Conservation (phyloP, 1,284 basidiomycete genomes). For the Malassezia japonica region DNA sequence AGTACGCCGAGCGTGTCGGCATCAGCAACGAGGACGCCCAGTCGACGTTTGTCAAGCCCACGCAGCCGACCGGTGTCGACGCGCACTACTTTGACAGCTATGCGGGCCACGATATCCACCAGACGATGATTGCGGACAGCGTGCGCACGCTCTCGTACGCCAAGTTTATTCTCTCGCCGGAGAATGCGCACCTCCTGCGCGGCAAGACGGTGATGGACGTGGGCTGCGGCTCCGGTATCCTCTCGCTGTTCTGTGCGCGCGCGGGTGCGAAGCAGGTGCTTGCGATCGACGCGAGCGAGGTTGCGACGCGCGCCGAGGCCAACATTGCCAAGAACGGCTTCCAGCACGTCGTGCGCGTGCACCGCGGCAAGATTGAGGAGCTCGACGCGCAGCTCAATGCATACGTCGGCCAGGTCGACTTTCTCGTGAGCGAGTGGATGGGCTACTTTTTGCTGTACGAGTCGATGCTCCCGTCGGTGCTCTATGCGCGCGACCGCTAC, state of each 20-base stretch:
- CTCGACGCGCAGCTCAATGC: slow-evolving; percentile 60
- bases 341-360: slow-evolving; percentile 64
- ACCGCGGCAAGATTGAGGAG: slow-evolving; percentile 79
- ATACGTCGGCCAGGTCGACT: slow-evolving; percentile 65
- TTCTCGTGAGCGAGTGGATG: slow-evolving; percentile 98
- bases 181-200: slow-evolving; percentile 71
- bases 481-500: slow-evolving; percentile 75
- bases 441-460: slow-evolving; percentile 63
- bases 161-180: slow-evolving; percentile 64
- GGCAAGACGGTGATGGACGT: slow-evolving; percentile 86
- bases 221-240: slow-evolving; percentile 58
- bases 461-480: slow-evolving; percentile 90
- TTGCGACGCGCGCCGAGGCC: slow-evolving; percentile 69
- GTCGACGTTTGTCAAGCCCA: background rate
- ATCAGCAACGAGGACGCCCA: slow-evolving; percentile 9
- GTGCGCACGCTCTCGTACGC: slow-evolving; percentile 89
- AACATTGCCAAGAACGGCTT: slow-evolving; percentile 74
- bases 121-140: slow-evolving; percentile 64
- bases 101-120: slow-evolving; percentile 67
- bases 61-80: slow-evolving; percentile 62
- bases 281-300: slow-evolving; percentile 81
- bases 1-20: slow-evolving; percentile 17
- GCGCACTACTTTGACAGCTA: slow-evolving; percentile 91
- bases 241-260: slow-evolving; percentile 82
- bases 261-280: slow-evolving; percentile 87